Base-by-base conservation (phyloP, 2,329 filamentous ascomycete genomes). In the Pleurostoma richardsiae region DNA sequence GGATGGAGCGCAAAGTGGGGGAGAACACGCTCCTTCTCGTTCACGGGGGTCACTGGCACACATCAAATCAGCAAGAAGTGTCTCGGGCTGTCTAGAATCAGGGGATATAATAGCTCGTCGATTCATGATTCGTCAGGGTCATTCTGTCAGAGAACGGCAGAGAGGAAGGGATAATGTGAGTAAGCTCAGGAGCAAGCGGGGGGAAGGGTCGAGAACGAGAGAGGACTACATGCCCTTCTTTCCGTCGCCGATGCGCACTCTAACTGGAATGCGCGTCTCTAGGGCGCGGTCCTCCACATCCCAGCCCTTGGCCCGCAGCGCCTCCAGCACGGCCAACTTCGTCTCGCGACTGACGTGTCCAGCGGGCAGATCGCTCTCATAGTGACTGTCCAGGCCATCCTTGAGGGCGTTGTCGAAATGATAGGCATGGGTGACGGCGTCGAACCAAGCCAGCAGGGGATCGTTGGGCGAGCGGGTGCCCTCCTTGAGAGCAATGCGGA, bases 281-380 rank as follows among this genome's bases (percentile, higher is more conserved):
- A 91, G 67, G 5, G 81, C 83, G 38, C 74, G 74, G 43, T 72
- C 73, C 47, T 80, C 69, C 41, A 87, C 55, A 64, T 90, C 79
- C 87, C 87, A 91, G 0, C 86, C 86, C 50, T 50, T 65, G 52
- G 50, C 63, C 50, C 44, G 67, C 48, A 70, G 71, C 61, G 58
- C 64, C 54, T 52, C 66, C 41, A 67, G 58, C 6, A 67, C 51
- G 2, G 51, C 52, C 29, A 53, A 44, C 52, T 67, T 68, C 46
- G 64, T 60, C 41, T 66, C 64, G 5, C 55, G 49, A 59, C 62
- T 65, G 59, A 85, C 79, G 42, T 72, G 64, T 7, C 66, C 64
- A 42, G 65, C 56, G n/a, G 60, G 60, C 33, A 62, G 60, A 52
- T 64, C 63, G 49, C 62, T 64, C 52, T 66, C 63, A 43, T 65